These are phyloP conservation scores for Scutellaria barbata DNA, from an alignment of 257 asterid species.

Conservation along the genomic window DNA sequence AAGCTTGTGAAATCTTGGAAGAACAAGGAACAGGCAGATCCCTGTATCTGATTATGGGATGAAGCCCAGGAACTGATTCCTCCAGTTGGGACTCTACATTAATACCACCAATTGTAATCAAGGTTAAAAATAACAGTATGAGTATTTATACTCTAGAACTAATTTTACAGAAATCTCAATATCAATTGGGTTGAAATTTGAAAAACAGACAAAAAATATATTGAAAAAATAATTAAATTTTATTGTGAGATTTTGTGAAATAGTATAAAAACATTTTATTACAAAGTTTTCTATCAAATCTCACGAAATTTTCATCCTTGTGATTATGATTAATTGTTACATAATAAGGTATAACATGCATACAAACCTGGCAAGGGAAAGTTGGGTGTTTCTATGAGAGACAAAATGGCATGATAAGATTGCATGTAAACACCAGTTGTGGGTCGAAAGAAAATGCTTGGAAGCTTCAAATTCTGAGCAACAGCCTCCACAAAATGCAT, in stretches of 20 bases:
- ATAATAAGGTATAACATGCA: background rate
- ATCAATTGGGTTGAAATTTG: too few relatives aligned
- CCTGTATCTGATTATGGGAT: slow-evolving; percentile 41
- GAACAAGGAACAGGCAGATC: slow-evolving; percentile 47
- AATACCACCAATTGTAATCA: too few relatives aligned
- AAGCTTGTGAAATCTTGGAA: slow-evolving; percentile 12
- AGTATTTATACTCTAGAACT: too few relatives aligned
- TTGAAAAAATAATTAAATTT: too few relatives aligned
- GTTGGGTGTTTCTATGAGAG: slow-evolving; percentile 31
- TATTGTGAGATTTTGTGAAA: too few relatives aligned
- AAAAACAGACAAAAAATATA: too few relatives aligned
- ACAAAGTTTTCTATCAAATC: too few relatives aligned
- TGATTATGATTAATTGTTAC: too few relatives aligned
- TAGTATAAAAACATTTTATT: too few relatives aligned
- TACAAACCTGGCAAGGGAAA: slow-evolving; percentile 47
- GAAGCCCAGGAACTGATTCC: slow-evolving; percentile 39
- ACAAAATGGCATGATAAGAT: slow-evolving; percentile 33
- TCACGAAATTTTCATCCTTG: too few relatives aligned
- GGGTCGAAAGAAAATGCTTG: slow-evolving; percentile 49
- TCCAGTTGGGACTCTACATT: slow-evolving; percentile 42
- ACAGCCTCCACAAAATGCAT: slow-evolving; percentile 49
- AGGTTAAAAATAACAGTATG: too few relatives aligned
- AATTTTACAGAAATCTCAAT: too few relatives aligned
- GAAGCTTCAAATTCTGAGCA: slow-evolving; percentile 44
- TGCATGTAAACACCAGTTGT: slow-evolving; percentile 38